Base-by-base conservation (phyloP, 768 basidiomycete species). In the Candolleomyces aberdarensis region DNA sequence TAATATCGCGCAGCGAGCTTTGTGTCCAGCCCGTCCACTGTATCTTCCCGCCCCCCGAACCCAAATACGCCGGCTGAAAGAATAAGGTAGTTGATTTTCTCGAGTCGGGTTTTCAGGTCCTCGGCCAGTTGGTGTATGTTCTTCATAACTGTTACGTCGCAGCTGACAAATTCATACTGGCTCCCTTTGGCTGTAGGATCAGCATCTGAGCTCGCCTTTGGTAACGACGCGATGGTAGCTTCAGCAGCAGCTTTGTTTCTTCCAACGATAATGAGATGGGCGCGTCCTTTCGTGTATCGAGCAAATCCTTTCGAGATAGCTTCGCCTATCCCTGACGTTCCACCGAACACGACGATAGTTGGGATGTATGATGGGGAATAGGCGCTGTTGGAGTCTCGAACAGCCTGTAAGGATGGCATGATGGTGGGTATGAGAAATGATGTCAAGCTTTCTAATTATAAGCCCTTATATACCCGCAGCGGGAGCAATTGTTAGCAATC, bases 31-130 rank as follows among this genome's bases (percentile, higher is more conserved):
- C 70, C 72, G 22, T 74, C 72, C 22, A 62, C 59, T 0, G 71
- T 70, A 47, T 70, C 69, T 39, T 69, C 65, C n/a, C 68, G 31
- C 62, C 68, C 77, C 5, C 65, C 64, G 51, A 78, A 54, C 13
- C 73, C 72, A 46, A 83, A 55, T 41, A 78, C 66, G 0, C 82
- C 84, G 2, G 80, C 67, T 0, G 80, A 75, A 62, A 83, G 66
- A 40, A 83, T 75, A 46, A 86, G 74, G 68, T 78, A 83, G 71
- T 86, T 85, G 67, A 85, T 67, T 67, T 80, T 83, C 0, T 76
- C 72, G 9, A 80, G 60, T 5, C 72, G 70, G 1, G 62, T 58
- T 15, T 64, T 69, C 22, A 80, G 71, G 5, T 71, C 67, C 50
- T 64, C 58, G 5, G 75, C 63, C 5, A 73, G 66, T 3, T 64